Base-by-base conservation (phyloP, 108 stramenopile genomes). In the Conticribra weissflogii region DNA sequence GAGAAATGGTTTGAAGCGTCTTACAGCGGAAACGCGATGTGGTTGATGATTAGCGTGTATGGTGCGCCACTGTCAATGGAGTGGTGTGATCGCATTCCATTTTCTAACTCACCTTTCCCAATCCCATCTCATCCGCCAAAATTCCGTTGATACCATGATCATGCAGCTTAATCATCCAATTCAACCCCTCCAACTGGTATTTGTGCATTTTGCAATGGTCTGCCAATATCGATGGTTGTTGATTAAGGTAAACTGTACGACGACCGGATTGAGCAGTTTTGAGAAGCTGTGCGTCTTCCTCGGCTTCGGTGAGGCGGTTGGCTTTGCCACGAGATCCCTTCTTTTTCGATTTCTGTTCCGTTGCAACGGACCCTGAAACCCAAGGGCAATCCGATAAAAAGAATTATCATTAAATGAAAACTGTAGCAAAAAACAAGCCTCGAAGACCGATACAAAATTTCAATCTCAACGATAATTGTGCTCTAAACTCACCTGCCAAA, bases 111-210 rank as follows among this genome's bases (percentile, higher is more conserved):
- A 85, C 33, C 60, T 55, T 48, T 18, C 81, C 92, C 21, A 92
- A 68, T 3, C 96, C 89, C 91, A 98, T 94, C 78, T 99, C 99
- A 74, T 99, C 99, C 0, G 98, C 99, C n/a, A 99, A 78, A 69
- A 99, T 98, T 5, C 98, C 98, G 83, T 98, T 99, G 65, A 99
- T 96, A 36, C 97, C 97, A 59, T 97, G 96, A 80, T 98, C 98
- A 78, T 99, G 96, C 41, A 98, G 88, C 65, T 97, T 97, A 82
- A 99, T 97, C 74, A 99, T 72, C 99, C 99, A 99, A 78, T 98
- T 99, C 63, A 99, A 82, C 30, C 99, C 99, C 83, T 98, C 99
- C 28, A 99, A 76, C 79, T 99, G 99, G 78, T 99, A 99, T 21
- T 76, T 76, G 56, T 98, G 96, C 97, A 99, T 97, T 30, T 86